Evolutionary conservation across 78 protist genomes (phyloP).

Genomic region (Dictyostelium firmibasis): DNA sequence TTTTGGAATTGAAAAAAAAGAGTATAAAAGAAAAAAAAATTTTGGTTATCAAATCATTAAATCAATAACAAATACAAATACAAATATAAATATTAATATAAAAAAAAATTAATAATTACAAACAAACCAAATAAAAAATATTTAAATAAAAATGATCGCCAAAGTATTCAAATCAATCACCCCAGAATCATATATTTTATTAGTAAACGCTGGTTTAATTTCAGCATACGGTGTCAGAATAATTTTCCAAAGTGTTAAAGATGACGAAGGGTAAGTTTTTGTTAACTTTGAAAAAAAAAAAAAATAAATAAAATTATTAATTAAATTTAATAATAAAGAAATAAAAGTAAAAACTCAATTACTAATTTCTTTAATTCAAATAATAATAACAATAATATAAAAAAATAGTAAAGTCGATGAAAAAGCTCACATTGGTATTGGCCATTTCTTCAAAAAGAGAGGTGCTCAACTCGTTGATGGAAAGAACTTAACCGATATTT

Average conservation of each 20-base stretch:
- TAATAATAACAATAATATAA: not conserved
- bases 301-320: not conserved
- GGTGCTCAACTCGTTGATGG: not conserved
- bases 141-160: not conserved
- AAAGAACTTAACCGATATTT: not conserved
- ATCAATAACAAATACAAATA: not conserved
- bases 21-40: not conserved
- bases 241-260: not conserved
- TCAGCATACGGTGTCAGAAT: not conserved
- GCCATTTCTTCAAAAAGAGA: not conserved
- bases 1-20: too few relatives aligned
- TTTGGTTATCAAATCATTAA: not conserved
- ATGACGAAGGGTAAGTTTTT: not conserved
- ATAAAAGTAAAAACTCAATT: not conserved
- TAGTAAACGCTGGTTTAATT: not conserved
- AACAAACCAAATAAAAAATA: not conserved
- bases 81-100: not conserved
- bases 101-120: not conserved
- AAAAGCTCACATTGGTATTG: not conserved
- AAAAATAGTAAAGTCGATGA: not conserved
- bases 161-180: slow-evolving; percentile 10
- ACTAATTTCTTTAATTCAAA: not conserved
- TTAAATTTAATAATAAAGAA: not conserved
- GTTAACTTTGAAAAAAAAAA: not conserved
- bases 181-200: slow-evolving; percentile 1